phyloP scores from a whole-genome alignment of 768 basidiomycete genomes.

The Boletus rufocinnamomeus region DNA sequence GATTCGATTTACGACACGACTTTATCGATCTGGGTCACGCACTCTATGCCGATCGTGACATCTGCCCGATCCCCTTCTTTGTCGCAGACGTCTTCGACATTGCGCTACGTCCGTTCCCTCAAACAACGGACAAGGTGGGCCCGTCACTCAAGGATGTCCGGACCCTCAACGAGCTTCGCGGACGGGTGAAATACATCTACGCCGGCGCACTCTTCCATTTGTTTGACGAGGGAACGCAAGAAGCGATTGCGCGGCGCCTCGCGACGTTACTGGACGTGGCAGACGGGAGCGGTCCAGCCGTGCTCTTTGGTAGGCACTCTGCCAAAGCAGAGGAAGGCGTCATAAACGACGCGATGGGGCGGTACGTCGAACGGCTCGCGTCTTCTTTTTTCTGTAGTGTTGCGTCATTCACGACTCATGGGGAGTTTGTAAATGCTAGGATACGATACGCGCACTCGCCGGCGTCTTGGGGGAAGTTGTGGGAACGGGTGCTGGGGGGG shows the following conservation, averaged over 20 bases:
- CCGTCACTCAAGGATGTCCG: neutral
- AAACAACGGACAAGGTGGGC: neutral
- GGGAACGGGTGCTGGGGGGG: neutral
- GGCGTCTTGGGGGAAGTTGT: conserved; percentile 5
- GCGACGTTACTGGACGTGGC: neutral
- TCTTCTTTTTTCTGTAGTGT: no score
- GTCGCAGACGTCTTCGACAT: neutral
- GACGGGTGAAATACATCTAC: neutral
- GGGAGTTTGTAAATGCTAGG: neutral
- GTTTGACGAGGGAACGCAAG: neutral
- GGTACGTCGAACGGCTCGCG: neutral
- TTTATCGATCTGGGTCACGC: conserved; percentile 3
- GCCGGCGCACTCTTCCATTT: neutral
- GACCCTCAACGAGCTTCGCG: neutral
- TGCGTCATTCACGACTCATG: neutral
- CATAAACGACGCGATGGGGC: neutral
- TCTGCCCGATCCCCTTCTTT: neutral
- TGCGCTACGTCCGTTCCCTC: neutral
- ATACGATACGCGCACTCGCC: conserved; percentile 11
- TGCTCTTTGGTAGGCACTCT: neutral
- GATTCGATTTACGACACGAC: no score
- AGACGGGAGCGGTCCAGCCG: neutral
- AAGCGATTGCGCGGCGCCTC: neutral
- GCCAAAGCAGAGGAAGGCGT: neutral
- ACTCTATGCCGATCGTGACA: neutral